Evolutionary conservation across 2,329 filamentous ascomycete genomes (phyloP).

Genomic region (Aspergillus unguis): DNA sequence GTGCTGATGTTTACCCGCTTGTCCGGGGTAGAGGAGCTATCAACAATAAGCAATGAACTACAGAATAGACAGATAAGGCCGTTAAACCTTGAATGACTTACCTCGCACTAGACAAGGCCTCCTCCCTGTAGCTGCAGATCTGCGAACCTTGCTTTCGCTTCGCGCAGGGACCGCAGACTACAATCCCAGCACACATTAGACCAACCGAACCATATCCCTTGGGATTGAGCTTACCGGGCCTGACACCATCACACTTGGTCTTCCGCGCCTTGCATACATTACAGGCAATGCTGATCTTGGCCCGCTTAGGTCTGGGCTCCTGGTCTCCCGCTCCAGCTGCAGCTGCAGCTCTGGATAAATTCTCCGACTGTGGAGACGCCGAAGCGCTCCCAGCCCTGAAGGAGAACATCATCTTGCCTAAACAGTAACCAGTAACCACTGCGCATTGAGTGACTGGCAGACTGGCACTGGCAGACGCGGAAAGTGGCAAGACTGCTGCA

Average conservation of each 20-base stretch:
- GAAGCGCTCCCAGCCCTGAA: neutral
- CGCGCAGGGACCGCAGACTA: neutral
- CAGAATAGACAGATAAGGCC: neutral
- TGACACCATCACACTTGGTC: neutral
- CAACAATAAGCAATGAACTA: neutral
- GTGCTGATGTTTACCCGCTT: neutral
- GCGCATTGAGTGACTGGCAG: neutral
- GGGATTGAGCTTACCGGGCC: neutral
- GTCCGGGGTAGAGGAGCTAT: neutral
- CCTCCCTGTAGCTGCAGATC: neutral
- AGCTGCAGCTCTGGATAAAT: neutral
- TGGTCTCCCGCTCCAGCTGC: neutral
- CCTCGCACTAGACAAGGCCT: neutral
- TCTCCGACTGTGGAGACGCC: neutral
- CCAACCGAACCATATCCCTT: neutral
- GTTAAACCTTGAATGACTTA: neutral
- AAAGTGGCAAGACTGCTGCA: neutral
- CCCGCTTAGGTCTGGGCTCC: neutral
- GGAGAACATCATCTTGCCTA: neutral
- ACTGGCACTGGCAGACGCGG: neutral
- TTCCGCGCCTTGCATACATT: neutral
- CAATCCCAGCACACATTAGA: neutral
- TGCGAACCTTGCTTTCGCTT: neutral
- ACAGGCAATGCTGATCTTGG: neutral
- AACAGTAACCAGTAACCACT: neutral